Evolutionary conservation across 2,329 filamentous ascomycete genomes (phyloP).

Genomic region (Aspergillus candidus): DNA sequence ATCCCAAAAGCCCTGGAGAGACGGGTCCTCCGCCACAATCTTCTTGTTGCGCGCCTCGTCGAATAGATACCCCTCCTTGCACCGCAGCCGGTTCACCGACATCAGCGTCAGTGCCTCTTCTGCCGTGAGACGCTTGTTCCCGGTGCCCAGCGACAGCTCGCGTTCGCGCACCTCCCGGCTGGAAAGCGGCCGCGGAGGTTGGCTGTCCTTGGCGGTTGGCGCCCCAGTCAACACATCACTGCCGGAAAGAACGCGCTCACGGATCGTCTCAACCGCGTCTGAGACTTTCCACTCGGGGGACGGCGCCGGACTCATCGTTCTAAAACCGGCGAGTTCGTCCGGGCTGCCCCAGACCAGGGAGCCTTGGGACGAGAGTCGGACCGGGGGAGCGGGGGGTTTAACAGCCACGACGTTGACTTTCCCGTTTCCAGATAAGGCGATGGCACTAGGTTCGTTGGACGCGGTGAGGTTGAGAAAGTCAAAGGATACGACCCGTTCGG

Average conservation of each 20-base stretch:
- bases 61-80: constrained; percentile 50
- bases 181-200: constrained; percentile 21
- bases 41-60: constrained; percentile 50
- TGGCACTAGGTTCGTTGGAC: constrained; percentile 45
- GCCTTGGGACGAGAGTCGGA: constrained; percentile 34
- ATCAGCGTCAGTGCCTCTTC: constrained; percentile 37
- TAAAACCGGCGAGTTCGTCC: constrained; percentile 24
- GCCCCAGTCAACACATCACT: constrained; percentile 7
- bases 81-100: constrained; percentile 43
- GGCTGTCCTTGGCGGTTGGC: constrained; percentile 1
- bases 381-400: constrained; percentile 36
- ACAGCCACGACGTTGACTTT: constrained; percentile 46
- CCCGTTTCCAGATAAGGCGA: constrained; percentile 49
- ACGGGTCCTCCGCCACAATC: constrained; percentile 51
- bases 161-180: constrained; percentile 36
- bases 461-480: constrained; percentile 51
- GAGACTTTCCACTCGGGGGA: constrained; percentile 23
- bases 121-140: constrained; percentile 26
- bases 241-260: constrained; percentile 17
- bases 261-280: constrained; percentile 25
- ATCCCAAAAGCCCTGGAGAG: constrained; percentile 54
- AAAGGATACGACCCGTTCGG: constrained; percentile 51
- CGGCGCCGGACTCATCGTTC: constrained; percentile 26
- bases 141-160: constrained; percentile 24
- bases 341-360: constrained; percentile 27